phyloP scores from a whole-genome alignment of 2,329 filamentous ascomycete genomes.

The Alternaria arbusti region DNA sequence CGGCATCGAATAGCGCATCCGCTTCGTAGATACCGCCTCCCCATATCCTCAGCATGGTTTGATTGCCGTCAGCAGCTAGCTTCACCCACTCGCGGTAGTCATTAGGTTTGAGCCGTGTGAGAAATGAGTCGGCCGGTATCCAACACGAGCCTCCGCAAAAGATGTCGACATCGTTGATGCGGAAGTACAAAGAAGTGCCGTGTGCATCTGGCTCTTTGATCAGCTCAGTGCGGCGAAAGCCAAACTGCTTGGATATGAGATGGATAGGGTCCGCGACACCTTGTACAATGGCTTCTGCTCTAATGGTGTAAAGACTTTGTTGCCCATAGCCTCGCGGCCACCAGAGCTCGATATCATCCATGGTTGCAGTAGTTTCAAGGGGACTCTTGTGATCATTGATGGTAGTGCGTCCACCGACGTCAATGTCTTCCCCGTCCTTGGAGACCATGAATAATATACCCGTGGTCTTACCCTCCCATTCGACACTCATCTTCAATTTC shows the following conservation, averaged over 20 bases:
- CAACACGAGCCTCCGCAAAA: slow-evolving; percentile 85
- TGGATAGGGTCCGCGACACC: background rate
- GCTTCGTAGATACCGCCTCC: slow-evolving; percentile 81
- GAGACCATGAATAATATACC: background rate
- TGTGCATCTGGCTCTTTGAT: slow-evolving; percentile 58
- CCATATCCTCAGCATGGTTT: slow-evolving; percentile 83
- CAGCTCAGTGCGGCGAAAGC: slow-evolving; percentile 66
- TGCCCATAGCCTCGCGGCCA: slow-evolving; percentile 78
- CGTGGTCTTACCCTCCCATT: background rate
- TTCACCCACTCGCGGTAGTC: slow-evolving; percentile 77
- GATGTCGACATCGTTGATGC: slow-evolving; percentile 75
- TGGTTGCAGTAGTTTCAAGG: slow-evolving; percentile 46
- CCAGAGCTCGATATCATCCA: slow-evolving; percentile 70
- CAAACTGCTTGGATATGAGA: slow-evolving; percentile 37
- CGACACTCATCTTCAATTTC: background rate
- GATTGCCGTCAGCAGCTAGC: slow-evolving; percentile 75
- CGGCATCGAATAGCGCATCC: slow-evolving; percentile 74
- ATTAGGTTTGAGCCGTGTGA: slow-evolving; percentile 69
- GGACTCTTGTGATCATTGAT: slow-evolving; percentile 32
- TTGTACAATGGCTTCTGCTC: background rate
- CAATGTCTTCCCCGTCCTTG: background rate
- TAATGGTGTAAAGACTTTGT: slow-evolving; percentile 72
- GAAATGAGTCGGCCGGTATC: slow-evolving; percentile 83
- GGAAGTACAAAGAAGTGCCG: slow-evolving; percentile 79
- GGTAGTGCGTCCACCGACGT: background rate